Evolutionary conservation across 176 grass and related monocot genomes (phyloP), one percentile per base, ranked within the genome.

Genomic region (Coix lacrymajobi): DNA sequence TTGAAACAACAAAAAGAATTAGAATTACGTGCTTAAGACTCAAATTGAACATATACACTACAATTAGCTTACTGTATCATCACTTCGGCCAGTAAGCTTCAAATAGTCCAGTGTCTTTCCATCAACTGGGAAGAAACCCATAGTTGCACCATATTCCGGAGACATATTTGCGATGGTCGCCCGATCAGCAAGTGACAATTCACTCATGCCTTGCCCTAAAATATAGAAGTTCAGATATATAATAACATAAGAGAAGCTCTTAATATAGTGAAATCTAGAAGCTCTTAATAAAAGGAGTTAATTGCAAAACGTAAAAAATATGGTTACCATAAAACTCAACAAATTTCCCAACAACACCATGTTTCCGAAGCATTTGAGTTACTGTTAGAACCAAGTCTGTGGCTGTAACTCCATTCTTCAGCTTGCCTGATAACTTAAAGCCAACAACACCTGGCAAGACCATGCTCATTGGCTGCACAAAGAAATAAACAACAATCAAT

Each of bases 91-190:
- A 81, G 92, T 98, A 74, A 98, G 77, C 88, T 90, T 94, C 79
- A 98, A 84, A 85, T 98, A 98, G 17, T 98, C 89, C 73, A 98
- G 70, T 54, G 92, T 88, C 77, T 92, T 92, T 67, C 62, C 85
- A 26, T 97, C 95, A 81, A 97, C 95, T 38, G 95, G 95, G 78
- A 97, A 97, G 88, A 97, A 97, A 85, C 95, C 95, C 95, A 97
- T 97, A 78, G 95, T 97, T 77, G 95, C 95, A 63, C 95, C 95
- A 89, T 97, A 97, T 86, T 97, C 95, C 25, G 92, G 95, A 75
- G 95, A 94, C 95, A 97, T 97, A 79, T 97, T 97, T 81, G 95
- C 95, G 39, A 97, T 97, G 72, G 95, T 97, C 62, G 95, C 95
- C 66, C 95, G 89, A 90, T 97, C 95, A 58, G 95, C 95, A 67